Conservation (phyloP, 371 early-diverging fungal genomes). For the Haplosporangium sp. region DNA sequence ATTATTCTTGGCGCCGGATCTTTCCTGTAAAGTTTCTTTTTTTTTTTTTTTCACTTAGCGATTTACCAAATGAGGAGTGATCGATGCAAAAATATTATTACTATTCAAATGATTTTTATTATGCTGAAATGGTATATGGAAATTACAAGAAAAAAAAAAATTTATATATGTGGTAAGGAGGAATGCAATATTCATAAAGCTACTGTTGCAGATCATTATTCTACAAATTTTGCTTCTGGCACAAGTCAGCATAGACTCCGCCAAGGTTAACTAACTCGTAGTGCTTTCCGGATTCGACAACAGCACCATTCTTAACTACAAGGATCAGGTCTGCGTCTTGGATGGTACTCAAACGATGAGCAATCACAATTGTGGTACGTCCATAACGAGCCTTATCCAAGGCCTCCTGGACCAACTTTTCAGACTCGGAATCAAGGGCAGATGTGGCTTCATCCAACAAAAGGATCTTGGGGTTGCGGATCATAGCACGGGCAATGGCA, state of each 20-base stretch:
- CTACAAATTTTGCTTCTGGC: conserved; percentile 58
- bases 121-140: too few relatives aligned
- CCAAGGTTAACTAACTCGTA: conserved; percentile 67
- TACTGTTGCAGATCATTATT: too few relatives aligned
- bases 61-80: too few relatives aligned
- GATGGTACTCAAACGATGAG: conserved; percentile 78
- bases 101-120: too few relatives aligned
- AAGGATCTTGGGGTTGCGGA: conserved; percentile 88
- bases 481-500: conserved; percentile 75
- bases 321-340: conserved; percentile 83
- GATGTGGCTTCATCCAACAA: conserved; percentile 98
- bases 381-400: conserved; percentile 81
- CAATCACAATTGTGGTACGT: conserved; percentile 77
- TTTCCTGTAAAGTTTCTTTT: too few relatives aligned
- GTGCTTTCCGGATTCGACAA: conserved; percentile 89
- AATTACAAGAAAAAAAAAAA: too few relatives aligned
- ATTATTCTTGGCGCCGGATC: too few relatives aligned
- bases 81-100: too few relatives aligned
- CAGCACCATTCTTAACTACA: conserved; percentile 79
- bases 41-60: too few relatives aligned
- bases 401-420: conserved; percentile 90
- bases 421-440: conserved; percentile 91
- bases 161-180: too few relatives aligned
- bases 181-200: too few relatives aligned
- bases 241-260: conserved; percentile 60